Conservation (phyloP, 441 rosid genomes). For the Capsella rubella region DNA sequence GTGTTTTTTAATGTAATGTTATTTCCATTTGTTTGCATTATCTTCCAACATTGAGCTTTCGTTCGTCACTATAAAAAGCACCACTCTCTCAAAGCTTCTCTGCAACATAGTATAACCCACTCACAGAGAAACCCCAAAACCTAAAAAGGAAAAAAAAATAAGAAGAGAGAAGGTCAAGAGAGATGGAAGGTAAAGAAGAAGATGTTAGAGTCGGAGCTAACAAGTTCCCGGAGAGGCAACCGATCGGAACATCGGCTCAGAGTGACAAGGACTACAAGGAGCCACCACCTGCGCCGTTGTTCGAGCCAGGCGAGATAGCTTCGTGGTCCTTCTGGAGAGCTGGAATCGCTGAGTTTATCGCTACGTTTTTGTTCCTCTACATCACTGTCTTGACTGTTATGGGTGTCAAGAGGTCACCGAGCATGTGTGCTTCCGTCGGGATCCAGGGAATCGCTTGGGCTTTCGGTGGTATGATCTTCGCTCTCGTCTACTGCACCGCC, state of each 20-base stretch:
- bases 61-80: conserved; percentile 35
- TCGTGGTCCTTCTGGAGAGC: conserved; percentile 60
- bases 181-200: conserved; percentile 53
- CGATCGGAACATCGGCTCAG: conserved; percentile 53
- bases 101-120: conserved; percentile 30
- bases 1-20: neutral
- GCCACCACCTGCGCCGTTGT: conserved; percentile 56
- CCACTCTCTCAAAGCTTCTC: conserved; percentile 25
- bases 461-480: conserved; percentile 58
- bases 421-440: conserved; percentile 51
- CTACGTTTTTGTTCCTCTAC: conserved; percentile 53
- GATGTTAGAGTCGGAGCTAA: conserved; percentile 55
- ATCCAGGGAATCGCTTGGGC: conserved; percentile 59
- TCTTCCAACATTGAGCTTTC: conserved; percentile 28
- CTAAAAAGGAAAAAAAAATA: conserved; percentile 14
- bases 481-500: conserved; percentile 58
- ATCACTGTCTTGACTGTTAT: conserved; percentile 53
- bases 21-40: conserved; percentile 31
- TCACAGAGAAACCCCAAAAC: conserved; percentile 28
- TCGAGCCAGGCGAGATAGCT: conserved; percentile 49
- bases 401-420: conserved; percentile 48
- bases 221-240: conserved; percentile 55
- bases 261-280: conserved; percentile 80
- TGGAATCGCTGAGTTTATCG: conserved; percentile 56
- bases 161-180: conserved; percentile 1